Conservation (phyloP, 2,329 filamentous ascomycete species). For the Colletotrichum theobromicola region DNA sequence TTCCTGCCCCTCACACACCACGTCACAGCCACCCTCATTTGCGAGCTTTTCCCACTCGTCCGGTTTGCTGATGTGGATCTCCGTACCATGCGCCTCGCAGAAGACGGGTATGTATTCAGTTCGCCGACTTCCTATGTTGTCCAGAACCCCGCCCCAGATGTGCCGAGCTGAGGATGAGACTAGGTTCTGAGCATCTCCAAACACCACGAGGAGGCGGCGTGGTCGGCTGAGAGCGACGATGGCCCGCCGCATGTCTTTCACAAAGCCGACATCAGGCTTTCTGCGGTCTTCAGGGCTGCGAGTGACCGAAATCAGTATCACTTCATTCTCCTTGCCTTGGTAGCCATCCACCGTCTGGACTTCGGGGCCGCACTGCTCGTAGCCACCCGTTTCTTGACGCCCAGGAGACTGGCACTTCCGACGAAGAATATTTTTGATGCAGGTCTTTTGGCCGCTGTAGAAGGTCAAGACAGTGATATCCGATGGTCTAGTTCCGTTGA, state of each 20-base stretch:
- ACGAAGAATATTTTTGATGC: constrained; percentile 57
- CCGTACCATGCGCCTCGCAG: constrained; percentile 64
- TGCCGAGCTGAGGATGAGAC: constrained; percentile 31
- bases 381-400: background rate
- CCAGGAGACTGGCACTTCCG: background rate
- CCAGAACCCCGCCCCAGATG: constrained; percentile 57
- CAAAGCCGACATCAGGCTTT: constrained; percentile 68
- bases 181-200: constrained; percentile 72
- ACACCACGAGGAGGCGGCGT: constrained; percentile 80
- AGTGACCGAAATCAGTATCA: constrained; percentile 82
- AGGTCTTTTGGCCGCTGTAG: constrained; percentile 82
- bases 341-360: constrained; percentile 80
- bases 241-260: constrained; percentile 65
- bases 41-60: constrained; percentile 52
- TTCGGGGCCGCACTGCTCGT: constrained; percentile 32
- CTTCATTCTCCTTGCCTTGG: constrained; percentile 88
- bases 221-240: constrained; percentile 72
- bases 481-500: constrained; percentile 64
- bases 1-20: background rate
- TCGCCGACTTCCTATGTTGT: constrained; percentile 43
- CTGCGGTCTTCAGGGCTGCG: constrained; percentile 64
- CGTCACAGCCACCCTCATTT: background rate
- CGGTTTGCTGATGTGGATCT: constrained; percentile 55
- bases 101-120: constrained; percentile 60
- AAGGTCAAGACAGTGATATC: constrained; percentile 85